Evolutionary conservation across 1,284 basidiomycete species (phyloP).

Genomic region (Filobasidium uniguttulatum): DNA sequence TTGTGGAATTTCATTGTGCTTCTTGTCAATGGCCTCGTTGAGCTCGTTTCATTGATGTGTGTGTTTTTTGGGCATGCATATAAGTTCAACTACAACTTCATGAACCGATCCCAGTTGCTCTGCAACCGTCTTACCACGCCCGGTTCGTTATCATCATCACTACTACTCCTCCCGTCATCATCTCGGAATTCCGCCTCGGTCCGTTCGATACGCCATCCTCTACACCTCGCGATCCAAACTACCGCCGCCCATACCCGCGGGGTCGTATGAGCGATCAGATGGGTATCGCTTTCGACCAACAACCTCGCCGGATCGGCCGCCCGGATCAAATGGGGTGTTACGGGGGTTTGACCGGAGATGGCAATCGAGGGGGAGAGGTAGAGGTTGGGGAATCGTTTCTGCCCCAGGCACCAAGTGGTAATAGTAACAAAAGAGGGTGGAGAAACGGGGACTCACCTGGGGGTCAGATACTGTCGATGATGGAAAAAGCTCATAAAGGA

Average conservation of each 20-base stretch:
- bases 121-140: slow-evolving; percentile 25
- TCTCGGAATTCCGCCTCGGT: slow-evolving; percentile 15
- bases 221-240: slow-evolving; percentile 26
- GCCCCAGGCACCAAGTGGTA: too few relatives aligned
- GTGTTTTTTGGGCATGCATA: too few relatives aligned
- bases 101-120: slow-evolving; percentile 37
- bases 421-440: too few relatives aligned
- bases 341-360: slow-evolving; percentile 32
- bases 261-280: slow-evolving; percentile 24
- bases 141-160: too few relatives aligned
- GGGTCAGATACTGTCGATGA: not conserved
- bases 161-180: too few relatives aligned
- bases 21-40: too few relatives aligned
- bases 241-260: slow-evolving; percentile 29
- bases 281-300: slow-evolving; percentile 37
- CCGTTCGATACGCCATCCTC: slow-evolving; percentile 26
- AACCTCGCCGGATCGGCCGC: slow-evolving; percentile 29
- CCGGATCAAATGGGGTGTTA: slow-evolving; percentile 28
- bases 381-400: slow-evolving; percentile 29
- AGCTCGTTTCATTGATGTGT: too few relatives aligned
- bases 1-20: too few relatives aligned
- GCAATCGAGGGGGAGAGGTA: slow-evolving; percentile 39
- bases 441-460: too few relatives aligned
- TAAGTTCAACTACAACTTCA: too few relatives aligned
- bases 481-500: too few relatives aligned